These are phyloP conservation scores for Russula virescens DNA, from an alignment of 768 basidiomycete species.

Conservation along the genomic window DNA sequence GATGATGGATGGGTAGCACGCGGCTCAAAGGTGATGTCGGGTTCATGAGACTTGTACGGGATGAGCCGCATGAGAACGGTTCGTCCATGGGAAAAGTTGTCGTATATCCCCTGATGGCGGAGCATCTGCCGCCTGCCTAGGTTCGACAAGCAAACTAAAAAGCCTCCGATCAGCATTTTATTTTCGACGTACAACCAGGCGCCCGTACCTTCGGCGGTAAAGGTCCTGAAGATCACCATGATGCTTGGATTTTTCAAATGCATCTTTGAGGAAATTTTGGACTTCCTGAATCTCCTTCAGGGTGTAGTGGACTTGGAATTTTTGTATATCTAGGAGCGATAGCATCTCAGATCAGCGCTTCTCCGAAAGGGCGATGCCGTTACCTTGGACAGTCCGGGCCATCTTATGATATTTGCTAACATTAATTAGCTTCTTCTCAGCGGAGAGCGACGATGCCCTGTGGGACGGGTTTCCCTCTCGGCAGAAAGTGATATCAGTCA, in stretches of 20 bases:
- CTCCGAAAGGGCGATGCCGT: conserved; percentile 13
- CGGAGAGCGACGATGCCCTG: conserved; percentile 69
- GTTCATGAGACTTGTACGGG: conserved; percentile 18
- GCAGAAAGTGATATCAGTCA: conserved; percentile 93
- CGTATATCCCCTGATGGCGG: conserved; percentile 62
- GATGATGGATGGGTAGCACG: conserved; percentile 2
- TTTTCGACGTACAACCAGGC: conserved; percentile 9
- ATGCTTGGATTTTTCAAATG: conserved; percentile 68
- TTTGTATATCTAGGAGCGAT: conserved; percentile 66
- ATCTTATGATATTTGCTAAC: conserved; percentile 96
- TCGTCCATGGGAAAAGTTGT: conserved; percentile 75
- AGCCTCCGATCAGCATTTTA: conserved; percentile 11
- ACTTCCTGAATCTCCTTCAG: conserved; percentile 87
- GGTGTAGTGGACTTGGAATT: conserved; percentile 83
- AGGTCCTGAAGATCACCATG: conserved; percentile 82
- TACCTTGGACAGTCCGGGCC: conserved; percentile 77
- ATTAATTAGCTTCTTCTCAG: conserved; percentile 80
- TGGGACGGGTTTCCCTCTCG: conserved; percentile 89
- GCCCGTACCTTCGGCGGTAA: conserved; percentile 71
- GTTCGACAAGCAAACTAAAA: conserved; percentile 72
- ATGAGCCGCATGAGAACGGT: conserved; percentile 32
- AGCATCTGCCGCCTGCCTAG: conserved; percentile 70
- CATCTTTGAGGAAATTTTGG: conserved; percentile 67
- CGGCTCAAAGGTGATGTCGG: background rate
- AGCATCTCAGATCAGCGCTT: background rate